phyloP scores from a whole-genome alignment of 257 asterid genomes.

The Jacaranda mimosifolia region DNA sequence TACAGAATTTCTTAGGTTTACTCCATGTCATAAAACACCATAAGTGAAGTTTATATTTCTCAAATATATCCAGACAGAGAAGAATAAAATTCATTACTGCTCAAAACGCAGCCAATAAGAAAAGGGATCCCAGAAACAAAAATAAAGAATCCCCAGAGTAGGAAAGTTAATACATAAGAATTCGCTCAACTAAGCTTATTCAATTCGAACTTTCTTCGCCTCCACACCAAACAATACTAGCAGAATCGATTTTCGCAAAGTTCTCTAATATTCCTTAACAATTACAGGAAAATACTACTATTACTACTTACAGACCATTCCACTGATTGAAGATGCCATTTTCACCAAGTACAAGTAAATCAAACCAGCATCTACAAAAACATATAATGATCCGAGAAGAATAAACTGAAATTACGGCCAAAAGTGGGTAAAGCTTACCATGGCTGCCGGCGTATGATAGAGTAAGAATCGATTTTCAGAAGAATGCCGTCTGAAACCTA shows the following conservation, averaged over 20 bases:
- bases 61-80: background rate
- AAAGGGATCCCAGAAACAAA: background rate
- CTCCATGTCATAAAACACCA: background rate
- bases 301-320: too few relatives aligned
- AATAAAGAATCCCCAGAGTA: background rate
- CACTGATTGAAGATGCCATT: background rate
- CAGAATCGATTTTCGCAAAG: background rate
- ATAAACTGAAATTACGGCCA: background rate
- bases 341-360: constrained; percentile 14
- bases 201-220: background rate
- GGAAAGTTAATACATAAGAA: background rate
- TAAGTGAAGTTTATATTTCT: background rate
- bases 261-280: background rate
- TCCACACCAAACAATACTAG: background rate
- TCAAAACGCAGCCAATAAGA: background rate
- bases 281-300: background rate
- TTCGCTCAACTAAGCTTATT: background rate
- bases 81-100: background rate
- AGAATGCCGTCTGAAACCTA: constrained; percentile 35
- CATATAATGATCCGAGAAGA: background rate
- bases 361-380: background rate
- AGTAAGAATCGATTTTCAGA: constrained; percentile 10
- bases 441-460: constrained; percentile 32
- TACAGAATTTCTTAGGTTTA: background rate
- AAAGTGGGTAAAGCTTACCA: constrained; percentile 24